These are phyloP conservation scores for Thielaviopsis populi DNA, from an alignment of 2,329 filamentous ascomycete genomes.

Conservation along the genomic window DNA sequence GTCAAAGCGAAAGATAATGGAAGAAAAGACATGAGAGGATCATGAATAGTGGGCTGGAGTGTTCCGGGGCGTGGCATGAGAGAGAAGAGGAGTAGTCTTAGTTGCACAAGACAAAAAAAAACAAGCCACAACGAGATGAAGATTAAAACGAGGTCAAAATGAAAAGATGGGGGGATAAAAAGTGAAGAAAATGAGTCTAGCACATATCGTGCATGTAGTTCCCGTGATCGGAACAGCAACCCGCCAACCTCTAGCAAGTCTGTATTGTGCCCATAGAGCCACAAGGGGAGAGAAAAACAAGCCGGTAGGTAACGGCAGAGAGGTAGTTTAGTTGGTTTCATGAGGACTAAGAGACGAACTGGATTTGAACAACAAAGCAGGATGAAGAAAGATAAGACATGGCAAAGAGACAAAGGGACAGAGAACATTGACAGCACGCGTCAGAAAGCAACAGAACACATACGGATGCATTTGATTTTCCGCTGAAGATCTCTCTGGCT, in stretches of 20 bases:
- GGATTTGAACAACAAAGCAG: not conserved
- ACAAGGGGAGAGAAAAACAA: not conserved
- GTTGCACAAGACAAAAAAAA: constrained; percentile 2
- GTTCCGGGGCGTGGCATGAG: not conserved
- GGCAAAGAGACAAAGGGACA: not conserved
- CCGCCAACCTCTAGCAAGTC: not conserved
- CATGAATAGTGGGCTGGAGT: not conserved
- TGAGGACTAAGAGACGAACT: not conserved
- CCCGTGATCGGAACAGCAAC: not conserved
- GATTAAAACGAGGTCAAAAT: not conserved
- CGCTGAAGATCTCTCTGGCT: not conserved
- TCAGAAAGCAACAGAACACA: no score
- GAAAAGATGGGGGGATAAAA: not conserved
- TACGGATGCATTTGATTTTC: not conserved
- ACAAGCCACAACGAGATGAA: not conserved
- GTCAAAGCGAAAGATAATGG: not conserved
- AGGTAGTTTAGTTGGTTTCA: not conserved
- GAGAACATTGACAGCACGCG: not conserved
- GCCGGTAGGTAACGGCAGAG: not conserved
- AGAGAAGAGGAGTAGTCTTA: not conserved
- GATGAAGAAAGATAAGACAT: constrained; percentile 5
- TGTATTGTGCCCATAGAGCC: not conserved
- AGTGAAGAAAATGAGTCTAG: not conserved
- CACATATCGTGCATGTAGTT: not conserved
- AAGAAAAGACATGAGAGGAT: constrained; percentile 4